Evolutionary conservation across 768 basidiomycete genomes (phyloP).

Genomic region (Paxillus involutus): DNA sequence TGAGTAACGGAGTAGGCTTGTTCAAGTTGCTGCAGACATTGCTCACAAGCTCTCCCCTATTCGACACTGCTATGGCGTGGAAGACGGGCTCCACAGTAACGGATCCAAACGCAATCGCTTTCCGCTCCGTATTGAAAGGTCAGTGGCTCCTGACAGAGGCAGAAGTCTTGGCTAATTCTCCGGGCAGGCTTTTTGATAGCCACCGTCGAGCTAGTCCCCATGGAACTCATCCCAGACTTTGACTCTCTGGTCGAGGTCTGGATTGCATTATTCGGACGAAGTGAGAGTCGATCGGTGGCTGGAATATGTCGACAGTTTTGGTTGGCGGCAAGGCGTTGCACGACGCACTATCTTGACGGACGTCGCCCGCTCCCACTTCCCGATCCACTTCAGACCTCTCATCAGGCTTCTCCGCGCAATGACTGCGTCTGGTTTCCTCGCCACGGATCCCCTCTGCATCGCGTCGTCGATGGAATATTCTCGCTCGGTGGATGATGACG

Average conservation of each 20-base stretch:
- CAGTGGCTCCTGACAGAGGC: conserved; percentile 9
- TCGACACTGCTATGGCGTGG: conserved; percentile 73
- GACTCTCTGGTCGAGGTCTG: conserved; percentile 72
- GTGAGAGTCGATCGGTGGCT: conserved; percentile 56
- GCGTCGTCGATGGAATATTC: conserved; percentile 41
- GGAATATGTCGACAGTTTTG: conserved; percentile 83
- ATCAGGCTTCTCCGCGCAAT: conserved; percentile 73
- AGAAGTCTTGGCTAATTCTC: conserved; percentile 3
- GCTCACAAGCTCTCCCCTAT: conserved; percentile 70
- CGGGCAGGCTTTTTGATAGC: conserved; percentile 70
- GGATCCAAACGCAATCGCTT: conserved; percentile 77
- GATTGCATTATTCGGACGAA: conserved; percentile 78
- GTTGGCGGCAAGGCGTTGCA: conserved; percentile 63
- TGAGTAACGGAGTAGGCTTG: conserved; percentile 59
- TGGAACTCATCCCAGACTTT: conserved; percentile 78
- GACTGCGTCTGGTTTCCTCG: conserved; percentile 74
- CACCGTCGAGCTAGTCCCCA: conserved; percentile 68
- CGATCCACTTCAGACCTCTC: conserved; percentile 71
- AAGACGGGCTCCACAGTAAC: conserved; percentile 65
- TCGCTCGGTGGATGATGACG: conserved; percentile 37
- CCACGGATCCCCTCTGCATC: conserved; percentile 66
- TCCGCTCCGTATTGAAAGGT: conserved; percentile 87
- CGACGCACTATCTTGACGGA: conserved; percentile 85
- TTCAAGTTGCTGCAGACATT: conserved; percentile 57
- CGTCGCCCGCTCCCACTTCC: conserved; percentile 79